Evolutionary conservation across 1,139 yeast genomes (phyloP).

Genomic region (Geotrichum aggregatum): DNA sequence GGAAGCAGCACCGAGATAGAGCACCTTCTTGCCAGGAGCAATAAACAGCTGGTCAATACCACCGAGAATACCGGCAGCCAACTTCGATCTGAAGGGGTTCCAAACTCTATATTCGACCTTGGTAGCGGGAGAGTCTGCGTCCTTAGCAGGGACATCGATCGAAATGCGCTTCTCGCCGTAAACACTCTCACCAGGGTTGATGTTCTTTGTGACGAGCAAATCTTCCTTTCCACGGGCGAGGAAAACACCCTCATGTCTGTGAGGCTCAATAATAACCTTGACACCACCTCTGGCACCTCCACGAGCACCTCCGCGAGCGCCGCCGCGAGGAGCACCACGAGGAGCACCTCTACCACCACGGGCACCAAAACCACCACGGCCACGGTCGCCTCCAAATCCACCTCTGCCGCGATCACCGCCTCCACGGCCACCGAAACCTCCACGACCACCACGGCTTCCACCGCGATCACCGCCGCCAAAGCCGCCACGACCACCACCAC

Average conservation of each 20-base stretch:
- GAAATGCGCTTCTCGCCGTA: slow-evolving; percentile 97
- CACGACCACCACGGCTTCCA: slow-evolving; percentile 34
- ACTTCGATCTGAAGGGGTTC: slow-evolving; percentile 99
- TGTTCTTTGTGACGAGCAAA: slow-evolving; percentile 90
- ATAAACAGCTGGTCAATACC: slow-evolving; percentile 94
- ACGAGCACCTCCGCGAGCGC: slow-evolving; percentile 42
- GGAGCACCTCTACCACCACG: slow-evolving; percentile 35
- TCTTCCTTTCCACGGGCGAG: slow-evolving; percentile 67
- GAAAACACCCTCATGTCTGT: slow-evolving; percentile 23
- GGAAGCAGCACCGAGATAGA: slow-evolving; percentile 97
- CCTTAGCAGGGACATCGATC: slow-evolving; percentile 85
- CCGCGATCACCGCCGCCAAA: slow-evolving; percentile 38
- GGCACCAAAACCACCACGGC: slow-evolving; percentile 35
- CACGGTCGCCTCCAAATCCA: slow-evolving; percentile 42
- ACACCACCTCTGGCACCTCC: slow-evolving; percentile 87
- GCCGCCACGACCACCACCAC: slow-evolving; percentile 37
- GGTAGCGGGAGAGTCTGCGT: slow-evolving; percentile 74
- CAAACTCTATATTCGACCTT: slow-evolving; percentile 97
- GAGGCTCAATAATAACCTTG: slow-evolving; percentile 80
- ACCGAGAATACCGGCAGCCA: slow-evolving; percentile 99
- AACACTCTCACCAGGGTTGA: slow-evolving; percentile 81
- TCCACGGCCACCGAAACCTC: slow-evolving; percentile 40
- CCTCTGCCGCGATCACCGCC: slow-evolving; percentile 36
- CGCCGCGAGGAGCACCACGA: slow-evolving; percentile 35
- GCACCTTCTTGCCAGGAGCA: slow-evolving; percentile 96